phyloP scores from a whole-genome alignment of 805 yeast genomes.

The Barnettozyma salicaria region DNA sequence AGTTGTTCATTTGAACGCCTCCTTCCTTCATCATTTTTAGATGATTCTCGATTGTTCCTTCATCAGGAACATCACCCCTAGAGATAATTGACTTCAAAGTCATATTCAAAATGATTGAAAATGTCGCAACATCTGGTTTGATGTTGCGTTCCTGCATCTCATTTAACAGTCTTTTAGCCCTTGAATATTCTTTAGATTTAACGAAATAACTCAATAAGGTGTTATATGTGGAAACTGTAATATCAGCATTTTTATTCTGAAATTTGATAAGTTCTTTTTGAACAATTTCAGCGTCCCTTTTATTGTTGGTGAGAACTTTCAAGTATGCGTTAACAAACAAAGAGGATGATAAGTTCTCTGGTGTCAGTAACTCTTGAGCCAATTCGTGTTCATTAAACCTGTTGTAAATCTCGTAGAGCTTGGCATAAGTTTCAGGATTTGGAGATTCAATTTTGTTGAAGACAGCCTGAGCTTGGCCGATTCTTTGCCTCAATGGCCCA shows the following conservation, averaged over 20 bases:
- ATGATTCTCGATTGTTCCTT: conserved; percentile 33
- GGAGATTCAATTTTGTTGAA: conserved; percentile 34
- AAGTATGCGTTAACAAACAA: conserved; percentile 21
- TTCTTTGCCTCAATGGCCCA: conserved; percentile 24
- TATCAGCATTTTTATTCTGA: conserved; percentile 30
- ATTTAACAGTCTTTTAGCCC: conserved; percentile 44
- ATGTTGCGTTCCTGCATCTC: conserved; percentile 38
- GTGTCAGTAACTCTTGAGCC: conserved; percentile 34
- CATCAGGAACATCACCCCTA: conserved; percentile 38
- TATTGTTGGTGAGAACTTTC: conserved; percentile 14
- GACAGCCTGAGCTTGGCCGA: conserved; percentile 35
- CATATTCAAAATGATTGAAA: conserved; percentile 51
- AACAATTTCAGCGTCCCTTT: conserved; percentile 13
- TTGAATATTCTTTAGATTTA: conserved; percentile 33
- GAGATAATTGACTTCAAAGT: conserved; percentile 40
- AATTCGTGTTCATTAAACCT: conserved; percentile 38
- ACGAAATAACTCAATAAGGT: conserved; percentile 40
- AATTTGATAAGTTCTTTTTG: conserved; percentile 7
- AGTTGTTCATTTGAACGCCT: conserved; percentile 36
- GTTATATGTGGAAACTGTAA: conserved; percentile 49
- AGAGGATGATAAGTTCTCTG: conserved; percentile 31
- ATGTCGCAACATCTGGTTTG: conserved; percentile 56
- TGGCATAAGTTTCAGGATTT: conserved; percentile 42
- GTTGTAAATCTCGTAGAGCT: conserved; percentile 41
- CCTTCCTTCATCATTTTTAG: conserved; percentile 36